Percentiles rank a stretch among this genome's conserved stretches.
phyloP scores from a whole-genome alignment of 1,139 yeast species.

The Sugiyamaella pinicola region DNA sequence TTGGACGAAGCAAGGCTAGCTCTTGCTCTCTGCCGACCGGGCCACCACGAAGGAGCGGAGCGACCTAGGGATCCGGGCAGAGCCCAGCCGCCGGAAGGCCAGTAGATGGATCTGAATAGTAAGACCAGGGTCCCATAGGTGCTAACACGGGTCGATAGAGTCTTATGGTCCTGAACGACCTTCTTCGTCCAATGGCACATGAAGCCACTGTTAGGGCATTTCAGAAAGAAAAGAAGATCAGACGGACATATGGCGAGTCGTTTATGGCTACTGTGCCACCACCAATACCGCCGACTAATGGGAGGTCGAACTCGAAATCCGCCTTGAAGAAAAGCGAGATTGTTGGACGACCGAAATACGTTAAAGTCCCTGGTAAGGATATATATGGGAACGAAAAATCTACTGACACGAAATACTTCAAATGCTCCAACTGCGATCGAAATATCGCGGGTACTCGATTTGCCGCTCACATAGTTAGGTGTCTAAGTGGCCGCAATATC shows the following conservation, averaged over 20 bases:
- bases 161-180: constrained; percentile 43
- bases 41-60: neutral
- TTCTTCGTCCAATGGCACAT: constrained; percentile 48
- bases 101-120: no score
- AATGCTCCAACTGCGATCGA: constrained; percentile 78
- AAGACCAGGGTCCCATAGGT: no score
- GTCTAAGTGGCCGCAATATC: constrained; percentile 59
- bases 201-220: constrained; percentile 48
- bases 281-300: constrained; percentile 27
- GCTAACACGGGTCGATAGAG: constrained; percentile 30
- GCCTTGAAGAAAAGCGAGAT: constrained; percentile 32
- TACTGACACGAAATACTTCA: constrained; percentile 58
- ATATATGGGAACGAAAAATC: constrained; percentile 54
- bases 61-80: neutral
- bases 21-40: neutral
- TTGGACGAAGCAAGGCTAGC: no score
- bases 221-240: constrained; percentile 45
- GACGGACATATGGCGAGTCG: constrained; percentile 37
- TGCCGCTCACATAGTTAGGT: constrained; percentile 90
- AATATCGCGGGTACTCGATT: constrained; percentile 88
- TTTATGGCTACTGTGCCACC: constrained; percentile 34
- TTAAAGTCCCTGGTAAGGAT: constrained; percentile 47
- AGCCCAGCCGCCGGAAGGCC: neutral
- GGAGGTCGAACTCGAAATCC: constrained; percentile 25
- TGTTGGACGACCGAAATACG: constrained; percentile 37